Evolutionary conservation across 495 filamentous ascomycete species (phyloP).

Genomic region (Daldinia loculata): DNA sequence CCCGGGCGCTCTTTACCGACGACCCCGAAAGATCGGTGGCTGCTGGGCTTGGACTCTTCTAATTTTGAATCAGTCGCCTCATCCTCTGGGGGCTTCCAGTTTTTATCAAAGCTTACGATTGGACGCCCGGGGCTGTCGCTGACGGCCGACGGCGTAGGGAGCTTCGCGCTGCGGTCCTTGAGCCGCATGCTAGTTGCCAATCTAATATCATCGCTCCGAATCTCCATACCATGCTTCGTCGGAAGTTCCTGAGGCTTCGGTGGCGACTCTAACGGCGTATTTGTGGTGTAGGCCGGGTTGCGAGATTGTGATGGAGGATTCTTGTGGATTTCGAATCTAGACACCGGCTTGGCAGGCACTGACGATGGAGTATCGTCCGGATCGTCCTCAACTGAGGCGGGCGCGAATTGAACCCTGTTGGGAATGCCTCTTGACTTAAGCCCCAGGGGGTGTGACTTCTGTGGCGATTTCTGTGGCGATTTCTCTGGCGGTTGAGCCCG

Average conservation of each 20-base stretch:
- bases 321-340: constrained; percentile 76
- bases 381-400: constrained; percentile 36
- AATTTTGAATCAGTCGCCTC: constrained; percentile 66
- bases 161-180: constrained; percentile 81
- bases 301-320: constrained; percentile 80
- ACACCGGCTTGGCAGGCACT: constrained; percentile 62
- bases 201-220: constrained; percentile 84
- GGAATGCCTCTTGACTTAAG: constrained; percentile 68
- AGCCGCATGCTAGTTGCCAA: constrained; percentile 90
- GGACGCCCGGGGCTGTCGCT: constrained; percentile 84
- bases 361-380: constrained; percentile 20
- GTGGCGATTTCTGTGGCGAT: not conserved
- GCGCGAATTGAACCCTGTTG: constrained; percentile 62
- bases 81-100: constrained; percentile 73
- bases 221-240: constrained; percentile 78
- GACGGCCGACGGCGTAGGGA: constrained; percentile 86
- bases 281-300: constrained; percentile 75
- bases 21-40: constrained; percentile 41
- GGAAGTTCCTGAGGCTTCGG: constrained; percentile 48
- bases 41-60: constrained; percentile 50
- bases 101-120: constrained; percentile 89
- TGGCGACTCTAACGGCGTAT: constrained; percentile 56
- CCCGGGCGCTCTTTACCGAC: constrained; percentile 44
- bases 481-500: constrained; percentile 28
- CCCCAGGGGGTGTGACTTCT: constrained; percentile 42